Percentiles rank a stretch among this genome's conserved stretches.
Conservation (phyloP, 2,329 filamentous ascomycete genomes). For the Biscogniauxia sp. region DNA sequence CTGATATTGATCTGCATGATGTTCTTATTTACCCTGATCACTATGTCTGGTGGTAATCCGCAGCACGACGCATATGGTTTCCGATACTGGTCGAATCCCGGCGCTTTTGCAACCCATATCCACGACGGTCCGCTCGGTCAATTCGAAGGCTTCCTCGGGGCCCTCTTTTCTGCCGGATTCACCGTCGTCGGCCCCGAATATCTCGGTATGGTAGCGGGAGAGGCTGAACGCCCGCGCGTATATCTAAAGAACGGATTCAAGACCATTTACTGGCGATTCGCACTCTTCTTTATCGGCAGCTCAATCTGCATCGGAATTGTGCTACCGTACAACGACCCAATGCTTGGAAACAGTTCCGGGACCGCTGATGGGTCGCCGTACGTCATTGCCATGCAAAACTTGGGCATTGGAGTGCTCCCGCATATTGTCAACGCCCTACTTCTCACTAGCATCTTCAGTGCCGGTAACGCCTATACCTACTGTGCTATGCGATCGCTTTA, state of each 20-base stretch:
- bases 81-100: slow-evolving; percentile 62
- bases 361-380: slow-evolving; percentile 55
- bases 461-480: slow-evolving; percentile 62
- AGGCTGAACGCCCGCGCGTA: slow-evolving; percentile 56
- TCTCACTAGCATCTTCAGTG: slow-evolving; percentile 57
- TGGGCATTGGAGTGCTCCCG: slow-evolving; percentile 52
- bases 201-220: slow-evolving; percentile 49
- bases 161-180: slow-evolving; percentile 55
- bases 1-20: slow-evolving; percentile 65
- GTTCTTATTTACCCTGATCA: slow-evolving; percentile 74
- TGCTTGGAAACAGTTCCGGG: slow-evolving; percentile 46
- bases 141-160: slow-evolving; percentile 63
- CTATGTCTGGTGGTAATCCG: slow-evolving; percentile 77
- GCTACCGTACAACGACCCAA: slow-evolving; percentile 60
- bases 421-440: slow-evolving; percentile 62
- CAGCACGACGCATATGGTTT: slow-evolving; percentile 67
- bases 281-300: slow-evolving; percentile 64
- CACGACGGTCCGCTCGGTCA: slow-evolving; percentile 60
- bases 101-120: slow-evolving; percentile 60
- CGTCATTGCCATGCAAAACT: slow-evolving; percentile 56
- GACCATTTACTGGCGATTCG: slow-evolving; percentile 64
- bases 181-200: slow-evolving; percentile 62
- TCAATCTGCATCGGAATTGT: slow-evolving; percentile 62
- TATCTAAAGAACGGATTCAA: slow-evolving; percentile 64
- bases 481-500: slow-evolving; percentile 60